A percentile compares a stretch with the other conserved stretches of the same genome.
Evolutionary conservation across 768 basidiomycete species (phyloP).

Genomic region (Lyophyllum atratum): DNA sequence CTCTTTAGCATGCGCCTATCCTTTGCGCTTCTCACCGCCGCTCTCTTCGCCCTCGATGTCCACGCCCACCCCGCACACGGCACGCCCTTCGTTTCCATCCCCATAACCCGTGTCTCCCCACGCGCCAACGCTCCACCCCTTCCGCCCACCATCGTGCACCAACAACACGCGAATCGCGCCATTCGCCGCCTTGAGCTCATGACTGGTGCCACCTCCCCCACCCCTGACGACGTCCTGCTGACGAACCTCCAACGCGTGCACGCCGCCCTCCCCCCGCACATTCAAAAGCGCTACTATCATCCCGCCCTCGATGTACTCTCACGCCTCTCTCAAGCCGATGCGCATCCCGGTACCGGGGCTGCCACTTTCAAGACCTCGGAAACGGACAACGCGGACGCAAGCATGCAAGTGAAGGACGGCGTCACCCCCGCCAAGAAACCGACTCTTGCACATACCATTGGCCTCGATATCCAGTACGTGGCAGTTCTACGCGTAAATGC

Average conservation of each 20-base stretch:
- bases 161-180: slow-evolving; percentile 61
- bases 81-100: slow-evolving; percentile 21
- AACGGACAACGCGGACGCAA: slow-evolving; percentile 14
- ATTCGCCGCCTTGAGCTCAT: slow-evolving; percentile 57
- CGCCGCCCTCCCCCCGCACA: slow-evolving; percentile 30
- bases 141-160: slow-evolving; percentile 35
- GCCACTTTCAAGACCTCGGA: slow-evolving; percentile 17
- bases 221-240: slow-evolving; percentile 36
- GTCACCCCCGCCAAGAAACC: slow-evolving; percentile 16
- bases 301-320: slow-evolving; percentile 4
- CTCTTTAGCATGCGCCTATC: slow-evolving; percentile 13
- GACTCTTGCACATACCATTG: slow-evolving; percentile 40
- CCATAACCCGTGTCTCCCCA: slow-evolving; percentile 12
- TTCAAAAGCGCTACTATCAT: slow-evolving; percentile 20
- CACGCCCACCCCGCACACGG: slow-evolving; percentile 8
- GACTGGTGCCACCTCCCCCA: slow-evolving; percentile 43
- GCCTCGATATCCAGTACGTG: slow-evolving; percentile 59
- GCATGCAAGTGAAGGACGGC: slow-evolving; percentile 14
- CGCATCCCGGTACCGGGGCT: background rate
- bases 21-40: slow-evolving; percentile 6
- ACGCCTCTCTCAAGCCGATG: background rate
- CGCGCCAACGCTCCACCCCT: slow-evolving; percentile 4
- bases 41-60: slow-evolving; percentile 2
- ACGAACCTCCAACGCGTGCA: slow-evolving; percentile 41
- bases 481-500: background rate